These are phyloP conservation scores for Trichocladium antarcticum DNA, from an alignment of 495 filamentous ascomycete species.

Conservation along the genomic window DNA sequence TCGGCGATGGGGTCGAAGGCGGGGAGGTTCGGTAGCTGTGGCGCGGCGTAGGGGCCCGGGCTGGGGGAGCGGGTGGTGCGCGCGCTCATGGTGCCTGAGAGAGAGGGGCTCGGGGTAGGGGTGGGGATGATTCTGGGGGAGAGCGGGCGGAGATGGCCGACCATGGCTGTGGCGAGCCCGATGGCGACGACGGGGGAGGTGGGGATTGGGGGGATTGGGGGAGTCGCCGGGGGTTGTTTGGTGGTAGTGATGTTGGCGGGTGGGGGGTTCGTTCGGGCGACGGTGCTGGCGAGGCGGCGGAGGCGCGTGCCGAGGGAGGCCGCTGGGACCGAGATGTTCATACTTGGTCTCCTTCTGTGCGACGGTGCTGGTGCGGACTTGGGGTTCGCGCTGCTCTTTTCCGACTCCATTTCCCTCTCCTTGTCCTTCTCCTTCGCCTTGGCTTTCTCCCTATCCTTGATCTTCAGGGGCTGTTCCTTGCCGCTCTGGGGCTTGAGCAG, in stretches of 20 bases:
- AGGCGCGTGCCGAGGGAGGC: constrained; percentile 21
- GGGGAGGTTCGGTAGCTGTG: constrained; percentile 19
- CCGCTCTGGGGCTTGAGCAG: constrained; percentile 18
- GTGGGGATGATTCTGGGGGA: constrained; percentile 11
- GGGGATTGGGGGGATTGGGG: constrained; percentile 1
- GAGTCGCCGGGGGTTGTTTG: neutral
- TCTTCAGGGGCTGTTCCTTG: constrained; percentile 5
- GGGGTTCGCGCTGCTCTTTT: constrained; percentile 2
- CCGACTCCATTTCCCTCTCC: constrained; percentile 6
- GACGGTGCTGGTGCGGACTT: neutral
- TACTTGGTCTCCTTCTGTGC: constrained; percentile 21
- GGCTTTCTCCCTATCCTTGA: constrained; percentile 11
- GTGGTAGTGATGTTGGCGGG: constrained; percentile 1
- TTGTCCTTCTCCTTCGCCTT: constrained; percentile 15
- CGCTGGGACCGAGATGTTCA: constrained; percentile 15
- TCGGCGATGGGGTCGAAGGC: constrained; percentile 19
- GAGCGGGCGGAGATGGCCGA: constrained; percentile 17
- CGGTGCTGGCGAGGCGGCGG: constrained; percentile 25
- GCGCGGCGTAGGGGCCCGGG: constrained; percentile 6
- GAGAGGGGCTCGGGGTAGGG: constrained; percentile 3
- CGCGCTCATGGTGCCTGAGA: constrained; percentile 7
- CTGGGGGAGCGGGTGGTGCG: constrained; percentile 4
- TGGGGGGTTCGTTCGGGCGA: constrained; percentile 11
- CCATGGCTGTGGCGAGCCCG: constrained; percentile 20
- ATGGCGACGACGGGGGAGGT: constrained; percentile 16